Conservation (phyloP, 306 rosid genomes). For the Clitoria ternatea region DNA sequence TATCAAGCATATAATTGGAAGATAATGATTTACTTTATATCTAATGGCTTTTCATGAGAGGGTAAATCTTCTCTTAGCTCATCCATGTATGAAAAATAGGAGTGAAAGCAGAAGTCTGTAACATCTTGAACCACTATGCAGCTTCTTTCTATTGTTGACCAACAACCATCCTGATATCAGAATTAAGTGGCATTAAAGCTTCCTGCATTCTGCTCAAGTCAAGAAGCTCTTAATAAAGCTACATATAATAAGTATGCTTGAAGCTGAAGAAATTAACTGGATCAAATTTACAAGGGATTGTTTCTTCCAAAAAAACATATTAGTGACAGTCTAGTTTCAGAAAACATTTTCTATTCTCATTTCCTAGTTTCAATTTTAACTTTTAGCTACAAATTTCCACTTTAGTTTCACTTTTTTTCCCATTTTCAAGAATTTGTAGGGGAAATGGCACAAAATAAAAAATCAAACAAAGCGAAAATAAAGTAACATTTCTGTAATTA, state of each 20-base stretch:
- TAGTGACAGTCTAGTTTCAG: no score
- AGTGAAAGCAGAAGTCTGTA: constrained; percentile 74
- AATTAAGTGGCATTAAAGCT: constrained; percentile 16
- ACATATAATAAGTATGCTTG: neutral
- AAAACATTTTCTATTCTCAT: no score
- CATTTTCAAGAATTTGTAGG: no score
- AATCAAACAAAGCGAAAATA: neutral
- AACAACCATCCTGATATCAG: constrained; percentile 60
- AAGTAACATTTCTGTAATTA: neutral
- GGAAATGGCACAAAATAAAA: neutral
- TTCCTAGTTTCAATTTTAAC: no score
- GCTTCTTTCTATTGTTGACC: constrained; percentile 63
- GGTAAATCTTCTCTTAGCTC: constrained; percentile 58
- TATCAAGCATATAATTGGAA: neutral
- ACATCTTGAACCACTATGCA: constrained; percentile 62
- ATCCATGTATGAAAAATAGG: constrained; percentile 86
- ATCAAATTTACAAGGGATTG: neutral
- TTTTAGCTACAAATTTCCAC: no score
- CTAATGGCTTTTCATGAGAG: constrained; percentile 56
- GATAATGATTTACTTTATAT: constrained; percentile 42
- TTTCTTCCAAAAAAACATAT: neutral
- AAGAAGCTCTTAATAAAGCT: neutral
- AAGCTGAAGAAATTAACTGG: neutral
- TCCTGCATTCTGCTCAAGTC: neutral
- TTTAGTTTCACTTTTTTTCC: neutral